phyloP scores from a whole-genome alignment of 2,329 filamentous ascomycete species.

The Epicoccum sorghinum region DNA sequence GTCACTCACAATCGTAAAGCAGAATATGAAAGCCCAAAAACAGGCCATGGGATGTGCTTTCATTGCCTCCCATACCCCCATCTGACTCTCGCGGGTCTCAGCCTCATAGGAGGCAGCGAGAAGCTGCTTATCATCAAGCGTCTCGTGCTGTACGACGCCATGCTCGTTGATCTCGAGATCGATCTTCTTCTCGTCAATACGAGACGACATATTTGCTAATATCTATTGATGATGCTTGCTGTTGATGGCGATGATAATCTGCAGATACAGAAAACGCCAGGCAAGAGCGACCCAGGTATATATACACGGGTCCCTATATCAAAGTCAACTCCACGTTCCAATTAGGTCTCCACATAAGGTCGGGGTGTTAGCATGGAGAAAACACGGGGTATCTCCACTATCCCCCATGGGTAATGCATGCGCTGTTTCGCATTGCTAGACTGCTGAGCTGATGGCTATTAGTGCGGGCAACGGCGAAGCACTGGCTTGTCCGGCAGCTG shows the following conservation, averaged over 20 bases:
- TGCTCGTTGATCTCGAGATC: conserved; percentile 17
- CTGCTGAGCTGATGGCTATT: neutral
- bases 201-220: conserved; percentile 17
- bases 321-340: neutral
- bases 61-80: conserved; percentile 57
- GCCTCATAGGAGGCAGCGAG: conserved; percentile 57
- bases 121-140: conserved; percentile 29
- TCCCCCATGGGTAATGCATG: conserved; percentile 9
- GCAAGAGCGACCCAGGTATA: conserved; percentile 15
- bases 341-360: conserved; percentile 5
- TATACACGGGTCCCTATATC: conserved; percentile 5
- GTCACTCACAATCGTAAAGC: conserved; percentile 57
- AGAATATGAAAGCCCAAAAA: conserved; percentile 62
- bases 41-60: conserved; percentile 59
- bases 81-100: conserved; percentile 60
- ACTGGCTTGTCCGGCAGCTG: too few species aligned
- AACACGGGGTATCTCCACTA: conserved; percentile 6
- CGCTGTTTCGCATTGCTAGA: conserved; percentile 3
- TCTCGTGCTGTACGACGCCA: conserved; percentile 21
- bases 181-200: conserved; percentile 10
- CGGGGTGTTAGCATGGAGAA: conserved; percentile 5
- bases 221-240: conserved; percentile 5
- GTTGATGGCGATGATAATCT: too few species aligned
- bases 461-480: too few species aligned
- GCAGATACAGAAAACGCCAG: conserved; percentile 13